Conservation (phyloP, 768 basidiomycete species). For the Pisolithus sp. region DNA sequence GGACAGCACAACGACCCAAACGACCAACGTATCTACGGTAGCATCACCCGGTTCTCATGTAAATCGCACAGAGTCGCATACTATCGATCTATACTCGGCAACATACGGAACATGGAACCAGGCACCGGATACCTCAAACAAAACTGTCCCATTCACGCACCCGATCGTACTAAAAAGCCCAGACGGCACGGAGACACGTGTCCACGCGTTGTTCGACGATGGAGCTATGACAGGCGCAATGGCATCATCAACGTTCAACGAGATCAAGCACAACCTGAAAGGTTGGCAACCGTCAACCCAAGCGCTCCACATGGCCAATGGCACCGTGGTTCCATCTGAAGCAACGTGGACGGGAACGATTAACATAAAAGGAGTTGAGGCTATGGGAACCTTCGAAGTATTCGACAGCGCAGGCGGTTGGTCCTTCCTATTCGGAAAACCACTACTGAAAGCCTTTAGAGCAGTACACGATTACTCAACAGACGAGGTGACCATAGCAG, state of each 20-base stretch:
- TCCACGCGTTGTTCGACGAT: background rate
- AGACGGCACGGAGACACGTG: no score
- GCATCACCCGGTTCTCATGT: background rate
- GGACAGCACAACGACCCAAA: background rate
- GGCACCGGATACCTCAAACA: background rate
- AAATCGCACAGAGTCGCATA: background rate
- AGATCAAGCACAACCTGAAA: background rate
- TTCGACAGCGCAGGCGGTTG: slow-evolving; percentile 21
- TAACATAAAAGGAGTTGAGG: no score
- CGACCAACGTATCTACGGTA: background rate
- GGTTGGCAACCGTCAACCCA: no score
- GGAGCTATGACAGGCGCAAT: background rate
- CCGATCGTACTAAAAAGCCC: background rate
- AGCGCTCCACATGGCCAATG: no score
- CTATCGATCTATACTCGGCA: background rate
- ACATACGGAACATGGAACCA: background rate
- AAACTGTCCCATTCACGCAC: background rate
- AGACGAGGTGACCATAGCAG: slow-evolving; percentile 3
- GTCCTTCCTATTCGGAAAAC: slow-evolving; percentile 26
- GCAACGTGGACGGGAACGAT: no score
- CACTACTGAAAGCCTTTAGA: slow-evolving; percentile 14
- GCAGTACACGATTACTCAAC: slow-evolving; percentile 21
- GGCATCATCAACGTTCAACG: background rate
- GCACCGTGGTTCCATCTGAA: no score
- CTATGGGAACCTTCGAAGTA: background rate